phyloP scores from a whole-genome alignment of 1,284 basidiomycete species.

The Heterobasidion annosum region DNA sequence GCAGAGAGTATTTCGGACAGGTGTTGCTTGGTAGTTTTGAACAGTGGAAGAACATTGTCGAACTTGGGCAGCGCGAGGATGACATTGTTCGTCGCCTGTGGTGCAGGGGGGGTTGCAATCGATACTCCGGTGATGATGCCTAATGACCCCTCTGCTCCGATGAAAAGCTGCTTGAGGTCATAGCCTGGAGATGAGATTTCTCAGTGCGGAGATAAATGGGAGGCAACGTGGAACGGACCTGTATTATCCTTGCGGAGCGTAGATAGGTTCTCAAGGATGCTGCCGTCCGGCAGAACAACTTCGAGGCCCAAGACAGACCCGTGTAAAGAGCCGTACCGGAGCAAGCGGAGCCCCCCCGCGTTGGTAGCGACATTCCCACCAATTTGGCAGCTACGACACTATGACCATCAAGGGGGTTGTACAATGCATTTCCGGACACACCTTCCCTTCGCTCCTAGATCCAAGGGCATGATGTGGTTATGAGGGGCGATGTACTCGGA shows the following conservation, averaged over 20 bases:
- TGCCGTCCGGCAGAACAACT: constrained; percentile 95
- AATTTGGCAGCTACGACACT: constrained; percentile 76
- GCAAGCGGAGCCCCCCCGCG: constrained; percentile 88
- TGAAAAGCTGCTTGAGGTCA: constrained; percentile 97
- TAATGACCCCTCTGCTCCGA: constrained; percentile 94
- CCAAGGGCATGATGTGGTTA: constrained; percentile 95
- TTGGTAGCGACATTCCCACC: constrained; percentile 98
- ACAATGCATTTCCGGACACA: constrained; percentile 21
- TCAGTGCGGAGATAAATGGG: background rate
- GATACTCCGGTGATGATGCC: constrained; percentile 95
- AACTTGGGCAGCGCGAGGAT: constrained; percentile 70
- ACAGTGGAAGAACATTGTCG: constrained; percentile 66
- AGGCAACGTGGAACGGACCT: constrained; percentile 36
- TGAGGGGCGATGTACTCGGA: constrained; percentile 83
- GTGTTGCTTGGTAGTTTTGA: constrained; percentile 60
- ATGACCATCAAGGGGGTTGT: background rate
- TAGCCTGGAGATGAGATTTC: constrained; percentile 55
- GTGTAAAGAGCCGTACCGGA: constrained; percentile 94
- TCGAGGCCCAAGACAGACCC: constrained; percentile 96
- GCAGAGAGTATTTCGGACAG: constrained; percentile 96
- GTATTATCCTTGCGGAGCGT: constrained; percentile 97
- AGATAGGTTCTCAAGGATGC: constrained; percentile 80
- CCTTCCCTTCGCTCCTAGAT: constrained; percentile 97
- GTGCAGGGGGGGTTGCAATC: constrained; percentile 89
- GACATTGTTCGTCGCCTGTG: constrained; percentile 74